Evolutionary conservation across 1,284 basidiomycete genomes (phyloP).

Genomic region (Sutorius eximius): DNA sequence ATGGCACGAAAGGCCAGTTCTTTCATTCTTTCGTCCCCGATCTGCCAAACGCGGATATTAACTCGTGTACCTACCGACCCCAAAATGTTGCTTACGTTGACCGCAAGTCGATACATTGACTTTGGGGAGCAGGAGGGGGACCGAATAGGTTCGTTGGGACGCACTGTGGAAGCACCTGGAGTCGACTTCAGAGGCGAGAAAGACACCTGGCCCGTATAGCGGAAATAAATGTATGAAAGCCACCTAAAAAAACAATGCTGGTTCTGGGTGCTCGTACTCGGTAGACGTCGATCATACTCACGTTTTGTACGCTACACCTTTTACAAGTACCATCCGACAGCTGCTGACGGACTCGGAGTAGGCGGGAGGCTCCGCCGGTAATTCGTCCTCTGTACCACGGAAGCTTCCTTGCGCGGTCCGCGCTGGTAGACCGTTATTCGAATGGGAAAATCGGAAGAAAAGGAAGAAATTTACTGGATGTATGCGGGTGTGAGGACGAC

Average conservation of each 20-base stretch:
- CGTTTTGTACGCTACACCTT: conserved; percentile 31
- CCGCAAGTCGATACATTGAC: conserved; percentile 37
- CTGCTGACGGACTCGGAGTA: conserved; percentile 31
- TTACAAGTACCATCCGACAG: conserved; percentile 31
- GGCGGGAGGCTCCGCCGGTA: conserved; percentile 18
- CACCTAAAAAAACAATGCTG: conserved; percentile 14
- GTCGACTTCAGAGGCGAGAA: conserved; percentile 30
- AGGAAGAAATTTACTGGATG: conserved; percentile 3
- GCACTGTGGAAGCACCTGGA: not conserved
- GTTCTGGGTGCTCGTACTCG: not conserved
- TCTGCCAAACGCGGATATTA: conserved; percentile 14
- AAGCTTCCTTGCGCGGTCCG: not conserved
- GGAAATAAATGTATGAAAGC: conserved; percentile 31
- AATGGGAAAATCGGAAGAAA: not conserved
- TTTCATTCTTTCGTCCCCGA: conserved; percentile 28
- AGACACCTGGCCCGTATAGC: conserved; percentile 32
- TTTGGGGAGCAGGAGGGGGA: conserved; percentile 32
- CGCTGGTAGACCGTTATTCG: not conserved
- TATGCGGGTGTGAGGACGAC: conserved; percentile 5
- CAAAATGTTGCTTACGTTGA: conserved; percentile 14
- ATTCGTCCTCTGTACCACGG: not conserved
- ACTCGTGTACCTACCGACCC: not conserved
- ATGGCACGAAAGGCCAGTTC: conserved; percentile 31
- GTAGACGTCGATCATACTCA: conserved; percentile 11
- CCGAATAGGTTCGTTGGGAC: not conserved